A percentile compares a stretch with the other conserved stretches of the same genome.
These are phyloP conservation scores for Casuarina glauca DNA, from an alignment of 306 rosid species.

Conservation along the genomic window DNA sequence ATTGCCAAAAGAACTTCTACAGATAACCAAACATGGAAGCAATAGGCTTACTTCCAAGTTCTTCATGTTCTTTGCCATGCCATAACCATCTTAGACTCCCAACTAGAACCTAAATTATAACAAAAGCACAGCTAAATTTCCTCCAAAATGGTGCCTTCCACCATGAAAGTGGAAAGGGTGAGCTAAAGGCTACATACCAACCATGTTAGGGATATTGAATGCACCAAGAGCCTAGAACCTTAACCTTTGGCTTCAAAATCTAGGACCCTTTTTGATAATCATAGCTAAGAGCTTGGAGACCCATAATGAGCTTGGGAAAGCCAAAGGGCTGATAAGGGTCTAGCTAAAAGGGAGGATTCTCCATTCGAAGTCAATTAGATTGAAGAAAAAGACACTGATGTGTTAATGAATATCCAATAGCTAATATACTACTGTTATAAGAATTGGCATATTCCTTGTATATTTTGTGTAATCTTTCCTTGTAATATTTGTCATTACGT, in stretches of 20 bases:
- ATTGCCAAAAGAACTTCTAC: no score
- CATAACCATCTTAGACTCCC: background rate
- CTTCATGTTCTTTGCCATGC: no score
- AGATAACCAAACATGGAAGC: no score
- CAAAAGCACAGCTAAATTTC: constrained; percentile 1
- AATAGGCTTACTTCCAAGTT: no score
- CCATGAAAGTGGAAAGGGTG: background rate
- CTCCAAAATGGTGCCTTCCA: constrained; percentile 17
- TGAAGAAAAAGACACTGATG: constrained; percentile 55
- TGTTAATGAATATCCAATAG: no score
- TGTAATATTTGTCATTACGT: no score
- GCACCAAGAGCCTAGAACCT: constrained; percentile 67
- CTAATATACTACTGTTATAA: no score
- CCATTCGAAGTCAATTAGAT: constrained; percentile 78
- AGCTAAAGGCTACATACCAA: constrained; percentile 11
- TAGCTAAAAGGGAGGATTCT: constrained; percentile 69
- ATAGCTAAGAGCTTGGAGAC: constrained; percentile 61
- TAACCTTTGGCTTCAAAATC: constrained; percentile 66
- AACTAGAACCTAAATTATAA: background rate
- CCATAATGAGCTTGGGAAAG: constrained; percentile 65
- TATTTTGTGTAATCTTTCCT: no score
- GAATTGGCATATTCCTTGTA: no score
- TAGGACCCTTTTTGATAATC: constrained; percentile 91
- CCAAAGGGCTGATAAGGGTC: constrained; percentile 70
- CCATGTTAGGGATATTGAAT: constrained; percentile 65